Evolutionary conservation across 345 rosid species (phyloP), one percentile per base, ranked within the genome.

Genomic region (Euphorbia peplus): DNA sequence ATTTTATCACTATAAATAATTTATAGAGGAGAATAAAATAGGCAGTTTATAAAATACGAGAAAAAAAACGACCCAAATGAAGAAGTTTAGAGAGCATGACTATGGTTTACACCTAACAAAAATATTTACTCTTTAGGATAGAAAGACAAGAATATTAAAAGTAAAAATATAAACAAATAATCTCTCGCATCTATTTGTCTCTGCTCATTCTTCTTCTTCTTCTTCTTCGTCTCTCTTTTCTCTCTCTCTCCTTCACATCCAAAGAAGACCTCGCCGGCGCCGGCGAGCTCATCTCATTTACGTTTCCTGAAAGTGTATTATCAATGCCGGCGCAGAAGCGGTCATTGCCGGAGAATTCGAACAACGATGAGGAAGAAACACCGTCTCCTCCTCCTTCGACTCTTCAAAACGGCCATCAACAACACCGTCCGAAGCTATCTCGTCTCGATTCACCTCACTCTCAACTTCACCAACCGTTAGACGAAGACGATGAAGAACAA

Each of bases 311-410:
- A 15, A 60, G 8, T 0, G 18, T 21, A 4, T 25, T 69, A 59
- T 39, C 81, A 90, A 92, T 92, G 98, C 98, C 96, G 67, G 79
- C 95, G n/a, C 85, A 87, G 82, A 89, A 85, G 87, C 85, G 79
- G 72, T 63, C 84, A 48, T 72, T 82, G 66, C 76, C 85, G 24
- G 91, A 85, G 67, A 84, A 80, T 80, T 80, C 77, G 42, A 69
- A 64, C 76, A 62, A 65, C 69, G 78, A 77, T 56, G 84, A 81
- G n/a, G 77, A 79, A 37, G 71, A 64, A 4, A 69, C 61, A 50
- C 5, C 60, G 42, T 7, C 59, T 61, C 25, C 74, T 26, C 61
- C 62, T 15, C 67, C 59, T 61, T n/a, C 74, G n/a, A 53, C 62
- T 15, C 67, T 21, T n/a, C 76, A 66, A 66, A 66, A 66, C 68